Evolutionary conservation across 2,329 filamentous ascomycete genomes (phyloP).

Genomic region (Colletotrichum caudatum): DNA sequence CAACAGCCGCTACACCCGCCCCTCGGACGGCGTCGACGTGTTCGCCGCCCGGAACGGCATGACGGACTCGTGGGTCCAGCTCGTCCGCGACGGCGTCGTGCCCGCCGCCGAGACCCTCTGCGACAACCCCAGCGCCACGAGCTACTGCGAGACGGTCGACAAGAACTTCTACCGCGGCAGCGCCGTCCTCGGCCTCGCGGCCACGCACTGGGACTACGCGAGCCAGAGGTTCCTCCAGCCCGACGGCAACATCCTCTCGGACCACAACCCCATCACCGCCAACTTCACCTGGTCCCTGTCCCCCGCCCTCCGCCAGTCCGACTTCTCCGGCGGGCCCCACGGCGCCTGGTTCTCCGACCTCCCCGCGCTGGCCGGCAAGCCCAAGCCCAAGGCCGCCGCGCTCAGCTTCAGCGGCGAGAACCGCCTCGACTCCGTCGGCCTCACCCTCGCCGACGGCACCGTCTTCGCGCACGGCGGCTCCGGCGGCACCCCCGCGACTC

Average conservation of each 20-base stretch:
- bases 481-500: constrained; percentile 58
- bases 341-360: constrained; percentile 69
- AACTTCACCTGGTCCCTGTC: constrained; percentile 61
- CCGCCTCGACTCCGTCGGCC: constrained; percentile 63
- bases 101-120: constrained; percentile 63
- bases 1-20: constrained; percentile 72
- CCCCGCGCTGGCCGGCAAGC: constrained; percentile 50
- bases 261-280: constrained; percentile 75
- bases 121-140: constrained; percentile 66
- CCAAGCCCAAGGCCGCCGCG: constrained; percentile 51
- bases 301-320: constrained; percentile 56
- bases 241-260: constrained; percentile 68
- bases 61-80: constrained; percentile 70
- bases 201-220: constrained; percentile 67
- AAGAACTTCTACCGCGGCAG: constrained; percentile 72
- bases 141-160: constrained; percentile 74
- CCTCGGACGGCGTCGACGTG: constrained; percentile 62
- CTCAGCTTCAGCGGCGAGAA: constrained; percentile 60
- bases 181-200: constrained; percentile 58
- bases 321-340: constrained; percentile 61
- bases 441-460: constrained; percentile 63
- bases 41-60: constrained; percentile 65
- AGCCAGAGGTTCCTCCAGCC: constrained; percentile 67
- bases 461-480: constrained; percentile 64
- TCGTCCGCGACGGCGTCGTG: constrained; percentile 60